Evolutionary conservation across 768 basidiomycete genomes (phyloP).

Genomic region (Podaxis sp.): DNA sequence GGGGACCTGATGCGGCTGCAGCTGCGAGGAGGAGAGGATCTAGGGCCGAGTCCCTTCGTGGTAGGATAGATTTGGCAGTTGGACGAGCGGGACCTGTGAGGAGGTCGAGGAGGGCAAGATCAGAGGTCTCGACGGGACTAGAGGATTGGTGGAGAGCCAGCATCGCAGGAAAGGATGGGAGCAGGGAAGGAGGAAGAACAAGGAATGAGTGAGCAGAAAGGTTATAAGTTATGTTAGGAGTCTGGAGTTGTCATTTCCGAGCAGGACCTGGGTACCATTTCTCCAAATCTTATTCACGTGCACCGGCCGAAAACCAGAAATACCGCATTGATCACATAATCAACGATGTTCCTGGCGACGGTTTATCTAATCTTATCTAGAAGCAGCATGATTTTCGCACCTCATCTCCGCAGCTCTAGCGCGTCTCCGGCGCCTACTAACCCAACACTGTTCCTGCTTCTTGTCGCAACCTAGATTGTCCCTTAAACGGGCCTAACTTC

Average conservation of each 20-base stretch:
- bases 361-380: conserved; percentile 8
- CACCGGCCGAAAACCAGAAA: neutral
- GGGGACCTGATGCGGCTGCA: conserved; percentile 70
- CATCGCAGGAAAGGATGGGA: conserved; percentile 19
- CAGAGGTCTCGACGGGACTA: conserved; percentile 33
- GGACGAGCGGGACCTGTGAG: conserved; percentile 55
- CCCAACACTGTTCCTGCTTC: neutral
- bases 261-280: conserved; percentile 12
- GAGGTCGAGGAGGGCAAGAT: conserved; percentile 65
- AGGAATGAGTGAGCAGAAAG: conserved; percentile 9
- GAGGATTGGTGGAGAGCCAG: conserved; percentile 22
- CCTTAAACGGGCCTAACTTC: neutral
- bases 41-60: conserved; percentile 68
- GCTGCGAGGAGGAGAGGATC: conserved; percentile 82
- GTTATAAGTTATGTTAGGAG: neutral
- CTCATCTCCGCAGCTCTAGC: neutral
- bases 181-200: conserved; percentile 14
- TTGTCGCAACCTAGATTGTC: neutral
- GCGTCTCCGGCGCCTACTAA: neutral
- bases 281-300: conserved; percentile 7
- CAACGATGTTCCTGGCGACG: neutral
- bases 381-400: neutral
- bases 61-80: conserved; percentile 40
- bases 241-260: neutral
- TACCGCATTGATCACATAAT: neutral